Percentiles rank a stretch among this genome's conserved stretches.
These are phyloP conservation scores for Schoenoplectus triqueter DNA, from an alignment of 202 grass and related monocot species.

Conservation along the genomic window DNA sequence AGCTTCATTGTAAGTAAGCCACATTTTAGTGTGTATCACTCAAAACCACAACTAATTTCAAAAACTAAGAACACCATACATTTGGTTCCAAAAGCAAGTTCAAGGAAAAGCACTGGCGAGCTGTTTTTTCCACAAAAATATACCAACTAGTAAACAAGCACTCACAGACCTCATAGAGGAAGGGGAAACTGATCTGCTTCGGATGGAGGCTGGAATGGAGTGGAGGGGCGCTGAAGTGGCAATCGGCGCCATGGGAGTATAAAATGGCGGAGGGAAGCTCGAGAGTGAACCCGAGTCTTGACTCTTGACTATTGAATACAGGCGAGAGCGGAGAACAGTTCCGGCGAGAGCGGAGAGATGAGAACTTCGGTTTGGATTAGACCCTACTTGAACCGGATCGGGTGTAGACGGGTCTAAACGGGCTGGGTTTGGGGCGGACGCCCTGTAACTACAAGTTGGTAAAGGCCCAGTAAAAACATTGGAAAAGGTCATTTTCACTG, in stretches of 20 bases:
- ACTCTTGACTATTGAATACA: not conserved
- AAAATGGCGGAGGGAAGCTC: conserved; percentile 24
- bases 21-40: not conserved
- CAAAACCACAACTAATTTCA: not conserved
- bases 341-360: not conserved
- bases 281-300: not conserved
- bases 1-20: not conserved
- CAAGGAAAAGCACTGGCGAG: not conserved
- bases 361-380: conserved; percentile 14
- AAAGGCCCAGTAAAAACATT: conserved; percentile 6
- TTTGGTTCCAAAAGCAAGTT: not conserved
- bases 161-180: conserved; percentile 34
- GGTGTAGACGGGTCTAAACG: conserved; percentile 1
- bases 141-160: conserved; percentile 15
- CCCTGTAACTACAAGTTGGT: not conserved
- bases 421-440: not conserved
- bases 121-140: conserved; percentile 24
- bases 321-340: not conserved
- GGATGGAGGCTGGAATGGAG: conserved; percentile 39
- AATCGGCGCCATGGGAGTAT: conserved; percentile 50
- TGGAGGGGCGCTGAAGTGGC: conserved; percentile 47
- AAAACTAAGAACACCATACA: not conserved
- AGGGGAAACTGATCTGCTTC: conserved; percentile 1
- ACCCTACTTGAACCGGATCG: conserved; percentile 16
- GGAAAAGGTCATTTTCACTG: not conserved